Evolutionary conservation across 148 eudicot genomes (phyloP), one percentile per base, ranked within the genome.

Genomic region (Hydrangea macrophylla): DNA sequence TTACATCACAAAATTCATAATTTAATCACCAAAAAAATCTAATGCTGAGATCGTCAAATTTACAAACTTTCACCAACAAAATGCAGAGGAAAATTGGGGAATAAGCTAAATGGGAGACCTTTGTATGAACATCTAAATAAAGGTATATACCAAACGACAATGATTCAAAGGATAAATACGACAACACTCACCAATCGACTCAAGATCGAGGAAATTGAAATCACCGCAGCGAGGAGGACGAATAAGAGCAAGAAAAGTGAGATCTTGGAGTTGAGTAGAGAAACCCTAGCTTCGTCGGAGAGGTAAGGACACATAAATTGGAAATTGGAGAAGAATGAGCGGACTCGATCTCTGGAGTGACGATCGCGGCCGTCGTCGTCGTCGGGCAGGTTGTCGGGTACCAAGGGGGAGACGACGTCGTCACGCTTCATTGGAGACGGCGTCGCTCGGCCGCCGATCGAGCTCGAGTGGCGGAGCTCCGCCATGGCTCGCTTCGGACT

Each of bases 401-500:
- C 70, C 17, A 85, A 70, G 0, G 97, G 88, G 0, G 91, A 84
- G 2, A 76, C 65, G 67, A 76, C 84, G 64, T 79, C 88, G 79
- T 85, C 90, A 2, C 81, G 82, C 32, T 78, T 84, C 79, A 64
- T 83, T 30, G 92, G 96, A 20, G 96, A 87, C 3, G 92, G 79
- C 25, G 86, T 65, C 8, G 96, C 66, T 23, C 98, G 79, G 80
- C 54, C 84, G 58, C 83, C 89, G 42, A 77, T 64, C 44, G 98
- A 88, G 71, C 80, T 75, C 15, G 96, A 82, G 78, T 90, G 90
- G 45, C 98, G 87, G 78, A 94, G 96, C 89, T 94, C 98, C 69
- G 97, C 90, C 96, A 81, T 86, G 35, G 83, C 85, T 76, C 80
- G 78, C 76, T 76, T 79, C 37, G 83, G 89, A 55, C 84, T 81